Evolutionary conservation across 2,329 filamentous ascomycete genomes (phyloP).

Genomic region (Ceratocystis colombiana): DNA sequence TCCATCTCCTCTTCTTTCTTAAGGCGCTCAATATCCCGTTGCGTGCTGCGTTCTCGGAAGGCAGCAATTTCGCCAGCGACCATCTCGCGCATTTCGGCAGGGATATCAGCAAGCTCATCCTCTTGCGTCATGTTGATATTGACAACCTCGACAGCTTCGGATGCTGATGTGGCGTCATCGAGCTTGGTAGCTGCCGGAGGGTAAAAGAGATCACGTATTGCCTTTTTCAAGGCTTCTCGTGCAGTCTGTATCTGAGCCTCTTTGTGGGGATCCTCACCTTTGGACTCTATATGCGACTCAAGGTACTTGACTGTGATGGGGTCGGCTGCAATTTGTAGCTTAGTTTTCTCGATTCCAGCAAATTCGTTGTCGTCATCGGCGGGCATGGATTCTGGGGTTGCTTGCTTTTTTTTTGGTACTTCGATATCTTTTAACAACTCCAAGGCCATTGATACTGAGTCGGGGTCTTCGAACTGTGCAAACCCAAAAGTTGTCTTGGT

Average conservation of each 20-base stretch:
- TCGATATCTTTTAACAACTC: constrained; percentile 74
- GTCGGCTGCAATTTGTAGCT: constrained; percentile 66
- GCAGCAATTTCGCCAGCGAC: constrained; percentile 89
- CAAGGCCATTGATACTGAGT: constrained; percentile 74
- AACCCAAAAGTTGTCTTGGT: constrained; percentile 87
- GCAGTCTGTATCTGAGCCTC: constrained; percentile 62
- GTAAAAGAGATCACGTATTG: constrained; percentile 62
- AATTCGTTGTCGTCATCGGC: constrained; percentile 34
- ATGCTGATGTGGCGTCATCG: constrained; percentile 55
- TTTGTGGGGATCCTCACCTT: constrained; percentile 6
- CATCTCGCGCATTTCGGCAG: constrained; percentile 88
- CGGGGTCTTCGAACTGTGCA: constrained; percentile 85
- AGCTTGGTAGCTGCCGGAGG: constrained; percentile 40
- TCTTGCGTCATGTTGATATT: constrained; percentile 81
- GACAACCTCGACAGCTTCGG: constrained; percentile 66
- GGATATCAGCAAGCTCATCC: constrained; percentile 91
- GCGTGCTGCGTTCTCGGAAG: constrained; percentile 83
- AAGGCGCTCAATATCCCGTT: constrained; percentile 77
- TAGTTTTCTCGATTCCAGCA: constrained; percentile 56
- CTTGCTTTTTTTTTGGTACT: constrained; percentile 69
- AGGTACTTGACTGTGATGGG: constrained; percentile 73
- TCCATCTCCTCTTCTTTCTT: constrained; percentile 88
- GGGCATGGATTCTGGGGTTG: constrained; percentile 37
- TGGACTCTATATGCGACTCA: constrained; percentile 50
- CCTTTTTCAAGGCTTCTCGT: constrained; percentile 55